Percentiles rank a stretch among this genome's conserved stretches.
These are phyloP conservation scores for Castanea mollissima DNA, from an alignment of 306 rosid species.

Conservation along the genomic window DNA sequence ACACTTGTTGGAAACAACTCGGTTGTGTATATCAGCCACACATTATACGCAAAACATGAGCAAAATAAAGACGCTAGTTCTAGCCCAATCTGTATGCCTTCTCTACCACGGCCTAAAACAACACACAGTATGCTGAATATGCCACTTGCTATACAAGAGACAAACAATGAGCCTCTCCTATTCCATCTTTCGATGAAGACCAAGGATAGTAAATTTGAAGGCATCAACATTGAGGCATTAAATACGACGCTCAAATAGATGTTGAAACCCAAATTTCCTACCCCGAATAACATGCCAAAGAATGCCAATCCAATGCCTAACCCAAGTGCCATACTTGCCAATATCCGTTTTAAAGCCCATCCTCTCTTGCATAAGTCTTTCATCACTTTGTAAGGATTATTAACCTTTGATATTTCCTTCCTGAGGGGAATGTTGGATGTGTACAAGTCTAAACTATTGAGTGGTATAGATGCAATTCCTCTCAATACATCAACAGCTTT, in stretches of 20 bases:
- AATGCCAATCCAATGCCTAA: constrained; percentile 42
- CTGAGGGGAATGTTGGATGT: constrained; percentile 14
- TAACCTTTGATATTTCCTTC: too few relatives aligned
- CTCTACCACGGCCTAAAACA: background rate
- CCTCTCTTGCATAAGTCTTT: too few relatives aligned
- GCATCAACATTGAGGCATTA: constrained; percentile 40
- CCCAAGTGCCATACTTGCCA: constrained; percentile 16
- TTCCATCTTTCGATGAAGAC: constrained; percentile 6
- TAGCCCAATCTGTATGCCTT: constrained; percentile 13
- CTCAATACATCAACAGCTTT: background rate
- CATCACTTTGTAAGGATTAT: too few relatives aligned
- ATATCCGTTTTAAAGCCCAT: constrained; percentile 2
- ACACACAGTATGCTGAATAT: constrained; percentile 27
- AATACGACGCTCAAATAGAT: constrained; percentile 31
- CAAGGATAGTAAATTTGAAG: constrained; percentile 21
- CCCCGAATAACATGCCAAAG: constrained; percentile 42
- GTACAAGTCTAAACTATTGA: background rate
- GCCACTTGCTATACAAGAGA: constrained; percentile 8
- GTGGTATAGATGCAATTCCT: background rate
- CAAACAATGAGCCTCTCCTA: constrained; percentile 22
- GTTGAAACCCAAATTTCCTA: constrained; percentile 40
- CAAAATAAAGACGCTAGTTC: constrained; percentile 36
- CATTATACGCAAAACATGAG: constrained; percentile 21
- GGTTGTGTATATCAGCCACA: constrained; percentile 30
- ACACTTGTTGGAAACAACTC: constrained; percentile 51